phyloP scores from a whole-genome alignment of 225 moss, liverwort and hornwort species.

The Straminergon stramineum region DNA sequence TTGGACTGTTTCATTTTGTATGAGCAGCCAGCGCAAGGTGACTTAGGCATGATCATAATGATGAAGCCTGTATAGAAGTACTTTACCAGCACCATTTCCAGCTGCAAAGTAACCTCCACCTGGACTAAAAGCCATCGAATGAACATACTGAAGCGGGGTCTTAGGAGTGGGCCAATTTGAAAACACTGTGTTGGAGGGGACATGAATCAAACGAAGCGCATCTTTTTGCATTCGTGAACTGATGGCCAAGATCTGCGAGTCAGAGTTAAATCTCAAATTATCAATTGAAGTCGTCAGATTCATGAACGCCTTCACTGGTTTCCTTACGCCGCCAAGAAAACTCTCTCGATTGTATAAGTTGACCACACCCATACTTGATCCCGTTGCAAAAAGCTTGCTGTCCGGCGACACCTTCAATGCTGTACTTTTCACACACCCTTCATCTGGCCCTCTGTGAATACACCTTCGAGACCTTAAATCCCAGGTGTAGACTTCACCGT shows the following conservation, averaged over 20 bases:
- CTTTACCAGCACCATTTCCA: slow-evolving; percentile 77
- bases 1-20: not conserved
- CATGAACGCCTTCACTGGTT: slow-evolving; percentile 69
- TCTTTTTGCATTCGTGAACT: slow-evolving; percentile 82
- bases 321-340: slow-evolving; percentile 69
- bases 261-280: slow-evolving; percentile 59
- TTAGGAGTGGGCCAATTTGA: slow-evolving; percentile 84
- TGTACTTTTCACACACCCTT: slow-evolving; percentile 63
- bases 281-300: slow-evolving; percentile 78
- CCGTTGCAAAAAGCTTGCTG: slow-evolving; percentile 75
- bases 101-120: slow-evolving; percentile 90
- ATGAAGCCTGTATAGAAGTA: slow-evolving; percentile 76
- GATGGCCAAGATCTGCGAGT: slow-evolving; percentile 88
- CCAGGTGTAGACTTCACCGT: slow-evolving; percentile 92
- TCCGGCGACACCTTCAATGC: slow-evolving; percentile 62
- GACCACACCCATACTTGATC: slow-evolving; percentile 81
- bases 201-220: slow-evolving; percentile 72
- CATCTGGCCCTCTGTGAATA: slow-evolving; percentile 74
- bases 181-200: slow-evolving; percentile 86
- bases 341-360: slow-evolving; percentile 70
- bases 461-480: slow-evolving; percentile 81
- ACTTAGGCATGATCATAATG: slow-evolving; percentile 82
- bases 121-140: slow-evolving; percentile 89
- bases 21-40: not conserved
- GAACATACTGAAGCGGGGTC: slow-evolving; percentile 81